phyloP scores from a whole-genome alignment of 352 stramenopile genomes.

The Globisporangium heterothallicum region DNA sequence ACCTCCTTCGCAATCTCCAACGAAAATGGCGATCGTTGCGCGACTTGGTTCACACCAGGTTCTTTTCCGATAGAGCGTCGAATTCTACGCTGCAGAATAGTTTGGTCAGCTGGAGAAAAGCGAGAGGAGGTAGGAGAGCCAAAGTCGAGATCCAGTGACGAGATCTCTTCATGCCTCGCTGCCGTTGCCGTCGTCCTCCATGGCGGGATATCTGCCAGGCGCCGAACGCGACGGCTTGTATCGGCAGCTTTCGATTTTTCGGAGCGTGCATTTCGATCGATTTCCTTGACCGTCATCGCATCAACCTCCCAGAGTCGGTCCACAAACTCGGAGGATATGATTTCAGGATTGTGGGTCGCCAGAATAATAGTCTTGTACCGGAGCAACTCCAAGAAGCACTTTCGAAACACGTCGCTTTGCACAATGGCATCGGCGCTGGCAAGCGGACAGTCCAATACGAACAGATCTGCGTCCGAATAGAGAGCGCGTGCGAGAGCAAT shows the following conservation, averaged over 20 bases:
- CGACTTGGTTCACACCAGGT: not conserved
- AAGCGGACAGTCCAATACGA: conserved; percentile 31
- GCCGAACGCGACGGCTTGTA: conserved; percentile 12
- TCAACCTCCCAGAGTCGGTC: conserved; percentile 27
- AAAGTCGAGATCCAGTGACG: not conserved
- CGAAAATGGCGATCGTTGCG: conserved; percentile 2
- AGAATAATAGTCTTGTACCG: conserved; percentile 65
- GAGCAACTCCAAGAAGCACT: conserved; percentile 32
- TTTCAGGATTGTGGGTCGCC: conserved; percentile 89
- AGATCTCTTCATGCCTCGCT: not conserved
- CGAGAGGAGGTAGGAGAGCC: not conserved
- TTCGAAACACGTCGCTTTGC: conserved; percentile 40
- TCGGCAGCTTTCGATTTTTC: not conserved
- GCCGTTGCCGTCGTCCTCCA: conserved; percentile 9
- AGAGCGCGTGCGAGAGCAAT: conserved; percentile 33
- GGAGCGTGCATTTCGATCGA: conserved; percentile 7
- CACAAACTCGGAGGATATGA: conserved; percentile 33
- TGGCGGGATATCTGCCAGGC: conserved; percentile 25
- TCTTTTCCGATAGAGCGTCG: not conserved
- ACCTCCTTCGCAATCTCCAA: conserved; percentile 12
- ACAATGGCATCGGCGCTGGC: conserved; percentile 28
- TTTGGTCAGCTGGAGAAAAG: not conserved
- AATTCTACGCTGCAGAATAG: conserved; percentile 3
- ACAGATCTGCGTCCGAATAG: conserved; percentile 32
- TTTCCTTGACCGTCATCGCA: conserved; percentile 19